phyloP scores from a whole-genome alignment of 2,329 filamentous ascomycete species.

The Talaromyces sp. region DNA sequence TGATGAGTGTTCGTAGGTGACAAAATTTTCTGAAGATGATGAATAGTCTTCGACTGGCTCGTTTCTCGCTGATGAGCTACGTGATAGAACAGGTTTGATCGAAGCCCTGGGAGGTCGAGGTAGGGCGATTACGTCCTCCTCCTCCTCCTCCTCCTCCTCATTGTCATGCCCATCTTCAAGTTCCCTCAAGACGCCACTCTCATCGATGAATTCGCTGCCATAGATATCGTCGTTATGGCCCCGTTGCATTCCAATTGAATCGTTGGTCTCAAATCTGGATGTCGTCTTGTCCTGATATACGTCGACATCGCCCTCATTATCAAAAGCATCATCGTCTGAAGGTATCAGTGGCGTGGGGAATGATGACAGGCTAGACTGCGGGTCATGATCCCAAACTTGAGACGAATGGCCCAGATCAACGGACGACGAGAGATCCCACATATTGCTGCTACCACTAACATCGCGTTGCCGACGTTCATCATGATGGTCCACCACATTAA shows the following conservation, averaged over 20 bases:
- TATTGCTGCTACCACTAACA: constrained; percentile 18
- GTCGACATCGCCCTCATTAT: background rate
- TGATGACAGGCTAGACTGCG: constrained; percentile 34
- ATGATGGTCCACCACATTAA: constrained; percentile 7
- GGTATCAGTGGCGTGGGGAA: constrained; percentile 24
- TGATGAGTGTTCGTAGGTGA: constrained; percentile 24
- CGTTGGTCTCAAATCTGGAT: background rate
- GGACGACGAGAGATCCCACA: constrained; percentile 35
- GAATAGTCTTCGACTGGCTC: constrained; percentile 7
- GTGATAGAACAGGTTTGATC: constrained; percentile 34
- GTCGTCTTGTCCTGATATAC: background rate
- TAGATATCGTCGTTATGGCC: background rate
- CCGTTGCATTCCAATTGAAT: background rate
- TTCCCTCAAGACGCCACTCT: background rate
- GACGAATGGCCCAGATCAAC: constrained; percentile 34
- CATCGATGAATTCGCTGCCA: background rate
- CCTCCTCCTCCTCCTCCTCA: constrained; percentile 26
- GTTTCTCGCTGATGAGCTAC: constrained; percentile 24
- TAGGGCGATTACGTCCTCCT: constrained; percentile 28
- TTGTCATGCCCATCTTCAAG: background rate
- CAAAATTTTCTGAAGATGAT: constrained; percentile 11
- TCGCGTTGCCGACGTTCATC: constrained; percentile 24
- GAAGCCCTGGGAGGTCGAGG: constrained; percentile 29
- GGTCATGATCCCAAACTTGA: constrained; percentile 36
- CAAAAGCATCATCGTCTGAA: constrained; percentile 10